These are phyloP conservation scores for Brettanomyces nanus DNA, from an alignment of 805 yeast genomes.

Conservation along the genomic window DNA sequence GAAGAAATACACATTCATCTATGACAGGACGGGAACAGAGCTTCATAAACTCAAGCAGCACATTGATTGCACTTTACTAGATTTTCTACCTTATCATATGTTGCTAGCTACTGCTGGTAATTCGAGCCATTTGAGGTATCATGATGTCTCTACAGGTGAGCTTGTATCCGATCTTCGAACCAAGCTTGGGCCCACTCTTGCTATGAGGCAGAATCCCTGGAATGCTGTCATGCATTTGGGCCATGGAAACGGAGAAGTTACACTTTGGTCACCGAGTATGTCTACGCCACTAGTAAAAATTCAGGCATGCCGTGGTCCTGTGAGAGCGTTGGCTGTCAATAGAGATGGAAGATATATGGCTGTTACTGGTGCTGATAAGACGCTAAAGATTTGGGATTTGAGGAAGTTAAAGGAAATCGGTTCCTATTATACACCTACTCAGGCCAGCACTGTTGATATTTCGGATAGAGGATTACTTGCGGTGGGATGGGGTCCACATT, in stretches of 20 bases:
- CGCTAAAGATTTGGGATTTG: constrained; percentile 87
- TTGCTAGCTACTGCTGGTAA: constrained; percentile 82
- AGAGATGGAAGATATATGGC: constrained; percentile 94
- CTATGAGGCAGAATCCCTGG: constrained; percentile 89
- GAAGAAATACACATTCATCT: constrained; percentile 86
- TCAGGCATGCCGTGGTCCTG: constrained; percentile 78
- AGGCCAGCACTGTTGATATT: constrained; percentile 69
- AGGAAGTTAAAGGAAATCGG: constrained; percentile 74
- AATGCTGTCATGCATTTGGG: constrained; percentile 94
- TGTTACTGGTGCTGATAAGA: constrained; percentile 79
- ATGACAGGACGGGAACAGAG: constrained; percentile 87
- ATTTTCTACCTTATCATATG: constrained; percentile 89
- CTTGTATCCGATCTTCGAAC: constrained; percentile 79
- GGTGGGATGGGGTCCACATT: constrained; percentile 94
- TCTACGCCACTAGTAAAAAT: constrained; percentile 77
- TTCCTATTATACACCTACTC: constrained; percentile 69
- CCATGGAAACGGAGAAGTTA: constrained; percentile 84
- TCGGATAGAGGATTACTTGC: constrained; percentile 84
- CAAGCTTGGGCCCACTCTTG: constrained; percentile 81
- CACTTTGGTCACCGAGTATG: constrained; percentile 91
- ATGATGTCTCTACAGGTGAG: constrained; percentile 90
- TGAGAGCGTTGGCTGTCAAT: constrained; percentile 76
- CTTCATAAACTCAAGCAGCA: constrained; percentile 88
- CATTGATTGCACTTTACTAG: constrained; percentile 72
- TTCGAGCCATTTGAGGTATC: constrained; percentile 83